These are phyloP conservation scores for Aspergillus proliferans DNA, from an alignment of 2,329 filamentous ascomycete genomes.

Conservation along the genomic window DNA sequence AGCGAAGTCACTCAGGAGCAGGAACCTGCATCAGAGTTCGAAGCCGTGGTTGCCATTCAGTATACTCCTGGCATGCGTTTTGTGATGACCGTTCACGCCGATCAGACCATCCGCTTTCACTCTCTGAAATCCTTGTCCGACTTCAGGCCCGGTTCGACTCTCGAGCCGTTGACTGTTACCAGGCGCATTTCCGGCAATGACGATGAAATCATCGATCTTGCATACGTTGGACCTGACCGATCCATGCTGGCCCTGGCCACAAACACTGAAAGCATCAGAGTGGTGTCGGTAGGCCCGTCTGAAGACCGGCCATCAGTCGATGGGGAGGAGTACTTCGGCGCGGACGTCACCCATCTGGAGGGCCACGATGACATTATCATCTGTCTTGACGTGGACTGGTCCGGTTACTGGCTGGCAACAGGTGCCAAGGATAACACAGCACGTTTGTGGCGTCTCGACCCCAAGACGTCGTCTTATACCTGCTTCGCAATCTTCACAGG, in stretches of 20 bases:
- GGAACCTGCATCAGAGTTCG: slow-evolving; percentile 51
- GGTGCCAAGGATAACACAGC: slow-evolving; percentile 96
- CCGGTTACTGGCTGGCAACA: slow-evolving; percentile 91
- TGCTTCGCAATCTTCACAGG: slow-evolving; percentile 80
- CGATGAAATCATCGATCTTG: slow-evolving; percentile 94
- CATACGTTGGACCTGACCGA: slow-evolving; percentile 72
- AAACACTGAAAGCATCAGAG: slow-evolving; percentile 86
- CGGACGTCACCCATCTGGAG: slow-evolving; percentile 77
- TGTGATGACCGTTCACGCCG: slow-evolving; percentile 75
- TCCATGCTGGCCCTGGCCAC: slow-evolving; percentile 85
- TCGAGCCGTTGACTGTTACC: slow-evolving; percentile 56
- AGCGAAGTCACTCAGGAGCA: slow-evolving; percentile 75
- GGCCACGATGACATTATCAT: slow-evolving; percentile 96
- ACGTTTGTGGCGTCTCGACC: slow-evolving; percentile 80
- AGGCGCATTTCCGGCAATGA: slow-evolving; percentile 90
- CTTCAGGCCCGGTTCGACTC: slow-evolving; percentile 36
- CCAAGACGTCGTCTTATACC: slow-evolving; percentile 64
- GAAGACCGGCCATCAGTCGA: slow-evolving; percentile 26
- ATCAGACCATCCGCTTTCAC: slow-evolving; percentile 80
- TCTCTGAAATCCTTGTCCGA: slow-evolving; percentile 39
- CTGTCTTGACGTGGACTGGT: slow-evolving; percentile 90
- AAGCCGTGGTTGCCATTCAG: slow-evolving; percentile 66
- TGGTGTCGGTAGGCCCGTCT: slow-evolving; percentile 62
- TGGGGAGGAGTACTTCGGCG: slow-evolving; percentile 66
- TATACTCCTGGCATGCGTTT: slow-evolving; percentile 60